A percentile compares a stretch with the other conserved stretches of the same genome.
Evolutionary conservation across 805 yeast genomes (phyloP).

Genomic region (Nakazawaea populi): DNA sequence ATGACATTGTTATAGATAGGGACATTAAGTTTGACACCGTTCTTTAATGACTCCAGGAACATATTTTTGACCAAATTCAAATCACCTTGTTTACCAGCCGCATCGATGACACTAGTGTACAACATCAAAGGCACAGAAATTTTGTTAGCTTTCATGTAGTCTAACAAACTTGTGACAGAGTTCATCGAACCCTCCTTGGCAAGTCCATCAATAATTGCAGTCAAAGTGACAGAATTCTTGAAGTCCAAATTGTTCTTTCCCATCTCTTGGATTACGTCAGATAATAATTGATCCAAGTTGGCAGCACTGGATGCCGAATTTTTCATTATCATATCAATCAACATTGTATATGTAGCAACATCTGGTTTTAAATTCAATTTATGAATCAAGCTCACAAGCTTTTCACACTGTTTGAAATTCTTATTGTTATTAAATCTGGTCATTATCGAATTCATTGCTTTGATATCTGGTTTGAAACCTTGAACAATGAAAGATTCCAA

Average conservation of each 20-base stretch:
- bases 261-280: slow-evolving; percentile 35
- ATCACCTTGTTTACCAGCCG: slow-evolving; percentile 40
- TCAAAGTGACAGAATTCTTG: slow-evolving; percentile 38
- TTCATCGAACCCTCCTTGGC: slow-evolving; percentile 38
- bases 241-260: slow-evolving; percentile 27
- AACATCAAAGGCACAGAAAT: slow-evolving; percentile 29
- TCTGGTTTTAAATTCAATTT: slow-evolving; percentile 42
- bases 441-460: slow-evolving; percentile 49
- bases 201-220: slow-evolving; percentile 51
- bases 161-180: slow-evolving; percentile 47
- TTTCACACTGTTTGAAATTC: slow-evolving; percentile 35
- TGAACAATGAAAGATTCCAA: slow-evolving; percentile 21
- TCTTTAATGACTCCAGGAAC: slow-evolving; percentile 28
- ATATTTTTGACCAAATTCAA: slow-evolving; percentile 33
- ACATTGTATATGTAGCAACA: slow-evolving; percentile 55
- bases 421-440: slow-evolving; percentile 31
- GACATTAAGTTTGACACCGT: slow-evolving; percentile 28
- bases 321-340: slow-evolving; percentile 50
- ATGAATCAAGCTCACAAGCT: slow-evolving; percentile 19
- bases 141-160: slow-evolving; percentile 29
- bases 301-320: slow-evolving; percentile 38
- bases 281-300: slow-evolving; percentile 21
- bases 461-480: slow-evolving; percentile 36
- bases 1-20: slow-evolving; percentile 41
- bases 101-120: slow-evolving; percentile 40